These are phyloP conservation scores for Mycena maculata DNA, from an alignment of 768 basidiomycete species.

Conservation along the genomic window DNA sequence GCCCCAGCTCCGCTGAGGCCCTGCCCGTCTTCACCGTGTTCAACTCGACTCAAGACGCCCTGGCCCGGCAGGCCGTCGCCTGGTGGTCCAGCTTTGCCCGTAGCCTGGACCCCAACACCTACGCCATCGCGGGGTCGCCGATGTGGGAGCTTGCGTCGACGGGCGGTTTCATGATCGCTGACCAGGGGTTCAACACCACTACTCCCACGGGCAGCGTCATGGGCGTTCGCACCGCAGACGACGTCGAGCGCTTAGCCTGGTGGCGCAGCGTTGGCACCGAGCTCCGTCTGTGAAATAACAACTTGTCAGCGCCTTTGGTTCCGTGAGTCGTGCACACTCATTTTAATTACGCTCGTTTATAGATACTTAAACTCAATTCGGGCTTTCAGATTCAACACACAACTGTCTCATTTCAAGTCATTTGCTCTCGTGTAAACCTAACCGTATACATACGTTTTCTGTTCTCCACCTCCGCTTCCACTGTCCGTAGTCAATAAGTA, in stretches of 20 bases:
- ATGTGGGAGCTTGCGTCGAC: conserved; percentile 29
- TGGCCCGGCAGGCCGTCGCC: conserved; percentile 32
- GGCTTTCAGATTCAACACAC: background rate
- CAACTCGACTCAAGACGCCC: conserved; percentile 22
- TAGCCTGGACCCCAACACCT: conserved; percentile 33
- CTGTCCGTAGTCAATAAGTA: conserved; percentile 4
- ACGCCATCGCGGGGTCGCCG: conserved; percentile 30
- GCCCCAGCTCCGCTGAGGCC: conserved; percentile 34
- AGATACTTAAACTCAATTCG: background rate
- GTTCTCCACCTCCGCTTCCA: background rate
- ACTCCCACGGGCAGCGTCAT: conserved; percentile 25
- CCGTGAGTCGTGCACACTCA: too few species aligned
- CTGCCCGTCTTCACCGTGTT: conserved; percentile 36
- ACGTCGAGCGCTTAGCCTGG: conserved; percentile 30
- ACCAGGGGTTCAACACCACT: background rate
- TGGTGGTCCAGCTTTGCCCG: conserved; percentile 37
- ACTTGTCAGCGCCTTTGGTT: background rate
- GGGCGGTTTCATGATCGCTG: conserved; percentile 31
- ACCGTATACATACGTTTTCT: too few species aligned
- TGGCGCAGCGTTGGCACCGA: conserved; percentile 33
- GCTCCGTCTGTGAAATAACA: conserved; percentile 28
- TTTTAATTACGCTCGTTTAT: background rate
- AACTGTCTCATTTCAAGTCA: too few species aligned
- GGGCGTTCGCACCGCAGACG: conserved; percentile 3
- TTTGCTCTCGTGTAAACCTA: too few species aligned